Base-by-base conservation (phyloP, 2,329 filamentous ascomycete species). In the Aureobasidium zeae region DNA sequence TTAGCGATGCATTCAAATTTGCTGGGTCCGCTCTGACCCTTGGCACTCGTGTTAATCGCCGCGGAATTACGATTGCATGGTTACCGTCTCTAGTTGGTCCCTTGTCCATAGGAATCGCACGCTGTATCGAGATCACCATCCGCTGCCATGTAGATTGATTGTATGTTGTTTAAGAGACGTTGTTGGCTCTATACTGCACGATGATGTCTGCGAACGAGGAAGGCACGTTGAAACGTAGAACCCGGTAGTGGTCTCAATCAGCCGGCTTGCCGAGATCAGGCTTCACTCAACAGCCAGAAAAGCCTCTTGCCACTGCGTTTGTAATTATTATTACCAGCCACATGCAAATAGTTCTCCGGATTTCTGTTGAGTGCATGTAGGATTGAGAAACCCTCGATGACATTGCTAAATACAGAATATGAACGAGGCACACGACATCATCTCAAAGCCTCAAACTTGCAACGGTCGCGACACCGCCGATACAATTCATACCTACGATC, bases 21-120 rank as follows among this genome's bases (percentile, higher is more conserved):
- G 38, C 28, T 19, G 7, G 38, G 25, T 26, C 38, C 37, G 37
- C 37, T 22, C 19, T 41, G 5, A 20, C 21, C 20, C 36, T 42
- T 42, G 38, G 38, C 38, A 29, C 21, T 42, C 38, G 38, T 42
- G 21, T 42, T 16, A 20, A 19, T 42, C 38, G 38, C 28, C 38
- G 20, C 38, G 29, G 16, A n/a, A 42, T 42, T 26, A 10, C 19
- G 15, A 33, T 39, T 25, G 36, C 28, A 39, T 25, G 26, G 11
- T 17, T 39, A 26, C 26, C 5, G 36, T 26, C 36, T 39, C 12
- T 25, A 39, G 30, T 39, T 30, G 17, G 26, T 10, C 12, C 16
- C 13, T 15, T 8, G 2, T 21, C n/a, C 36, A 7, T 30, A 39
- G 36, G 26, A 15, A 15, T 22, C 17, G n/a, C n/a, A n/a, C 22